Conservation (phyloP, 257 asterid species). For the Voacanga thouarsii region DNA sequence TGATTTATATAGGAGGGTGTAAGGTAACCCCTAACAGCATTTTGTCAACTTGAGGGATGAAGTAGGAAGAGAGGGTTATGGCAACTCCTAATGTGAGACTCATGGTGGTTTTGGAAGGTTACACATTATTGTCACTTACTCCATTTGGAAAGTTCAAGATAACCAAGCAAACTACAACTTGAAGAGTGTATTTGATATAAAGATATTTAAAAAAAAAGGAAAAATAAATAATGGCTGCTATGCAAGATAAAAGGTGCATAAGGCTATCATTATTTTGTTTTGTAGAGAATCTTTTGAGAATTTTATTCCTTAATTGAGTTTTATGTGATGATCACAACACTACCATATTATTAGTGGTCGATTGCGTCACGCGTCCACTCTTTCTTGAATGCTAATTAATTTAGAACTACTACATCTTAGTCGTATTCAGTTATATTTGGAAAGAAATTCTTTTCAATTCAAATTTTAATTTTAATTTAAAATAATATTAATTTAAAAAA, state of each 20-base stretch:
- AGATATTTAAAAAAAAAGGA: background rate
- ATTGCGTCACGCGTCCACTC: background rate
- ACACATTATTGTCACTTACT: conserved; percentile 2
- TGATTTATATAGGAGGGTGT: too few species aligned
- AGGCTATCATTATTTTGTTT: background rate
- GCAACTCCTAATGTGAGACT: background rate
- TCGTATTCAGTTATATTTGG: too few species aligned
- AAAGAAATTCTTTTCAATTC: too few species aligned
- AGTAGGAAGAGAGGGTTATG: too few species aligned
- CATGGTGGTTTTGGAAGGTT: background rate
- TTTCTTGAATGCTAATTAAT: too few species aligned
- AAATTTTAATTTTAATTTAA: too few species aligned
- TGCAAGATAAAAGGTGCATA: background rate
- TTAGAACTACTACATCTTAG: too few species aligned
- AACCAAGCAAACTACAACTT: conserved; percentile 28
- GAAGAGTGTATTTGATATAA: conserved; percentile 15
- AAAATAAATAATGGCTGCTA: too few species aligned
- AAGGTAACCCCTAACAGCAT: background rate
- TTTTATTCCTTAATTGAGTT: background rate
- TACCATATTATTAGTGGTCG: background rate
- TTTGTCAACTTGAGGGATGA: background rate
- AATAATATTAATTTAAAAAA: too few species aligned
- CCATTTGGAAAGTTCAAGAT: conserved; percentile 16
- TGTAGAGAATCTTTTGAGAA: conserved; percentile 26
- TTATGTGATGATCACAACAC: background rate